Base-by-base conservation (phyloP, 345 rosid species). In the Lagerstroemia speciosa region DNA sequence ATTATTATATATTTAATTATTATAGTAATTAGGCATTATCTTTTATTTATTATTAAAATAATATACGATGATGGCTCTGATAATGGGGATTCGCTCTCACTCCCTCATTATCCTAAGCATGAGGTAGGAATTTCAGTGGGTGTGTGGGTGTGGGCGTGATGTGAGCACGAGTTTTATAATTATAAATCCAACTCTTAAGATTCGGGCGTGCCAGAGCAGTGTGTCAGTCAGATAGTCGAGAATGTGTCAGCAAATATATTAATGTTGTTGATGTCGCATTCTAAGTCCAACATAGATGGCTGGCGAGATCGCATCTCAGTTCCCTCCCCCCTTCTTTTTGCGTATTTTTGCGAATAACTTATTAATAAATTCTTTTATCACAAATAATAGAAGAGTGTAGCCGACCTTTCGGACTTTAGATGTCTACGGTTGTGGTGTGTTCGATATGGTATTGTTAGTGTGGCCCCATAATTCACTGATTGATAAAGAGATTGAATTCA, bases 131-230 rank as follows among this genome's bases (percentile, higher is more conserved):
- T 66, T 66, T 66, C 57, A 66, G 57, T n/a, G n/a, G n/a, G n/a
- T n/a, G n/a, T n/a, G n/a, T n/a, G n/a, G n/a, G n/a, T n/a, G n/a
- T n/a, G n/a, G n/a, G n/a, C n/a, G n/a, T n/a, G n/a, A n/a, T n/a
- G n/a, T n/a, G n/a, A 32, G 37, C 2, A 27, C 29, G 30, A 20
- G 29, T 50, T 41, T 33, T 53, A 66, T 36, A 50, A 53, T 29
- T 19, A 67, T 40, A 67, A 34, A 48, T 67, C 70, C 70, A 67
- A 38, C 41, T 46, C 26, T 53, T 9, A 66, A 45, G 69, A 66
- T 66, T 66, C 46, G 69, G 38, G 69, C 69, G 58, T 66, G 69
- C 69, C 58, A 43, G 69, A 65, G 53, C 38, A 4, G 38, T 4
- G 38, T 9, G 38, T 5, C 7, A 36, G 38, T 36, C 38, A 36